Evolutionary conservation across 257 asterid species (phyloP).

Genomic region (Cinchona pubescens): DNA sequence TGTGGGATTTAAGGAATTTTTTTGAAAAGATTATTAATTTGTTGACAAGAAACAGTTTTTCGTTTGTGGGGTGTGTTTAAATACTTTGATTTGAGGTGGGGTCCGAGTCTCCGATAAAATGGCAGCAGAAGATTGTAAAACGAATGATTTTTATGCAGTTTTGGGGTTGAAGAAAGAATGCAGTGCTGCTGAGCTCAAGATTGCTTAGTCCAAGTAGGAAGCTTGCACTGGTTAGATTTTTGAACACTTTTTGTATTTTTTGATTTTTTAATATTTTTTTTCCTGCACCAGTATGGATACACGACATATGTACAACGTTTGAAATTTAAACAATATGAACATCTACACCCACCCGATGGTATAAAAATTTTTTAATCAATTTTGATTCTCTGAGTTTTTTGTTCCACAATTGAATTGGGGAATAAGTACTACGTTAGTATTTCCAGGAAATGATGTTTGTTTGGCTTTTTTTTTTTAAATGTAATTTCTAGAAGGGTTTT

Average conservation of each 20-base stretch:
- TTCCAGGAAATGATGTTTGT: not conserved
- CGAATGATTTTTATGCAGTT: constrained; percentile 54
- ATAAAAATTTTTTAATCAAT: not conserved
- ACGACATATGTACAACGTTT: too few species aligned
- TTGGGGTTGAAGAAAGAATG: constrained; percentile 78
- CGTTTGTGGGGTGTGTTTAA: not conserved
- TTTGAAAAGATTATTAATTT: constrained; percentile 19
- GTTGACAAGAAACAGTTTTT: constrained; percentile 44
- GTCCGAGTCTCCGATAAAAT: constrained; percentile 38
- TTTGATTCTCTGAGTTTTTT: not conserved
- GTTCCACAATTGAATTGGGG: not conserved
- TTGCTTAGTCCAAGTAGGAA: constrained; percentile 78
- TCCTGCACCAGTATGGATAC: too few species aligned
- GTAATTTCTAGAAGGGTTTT: not conserved
- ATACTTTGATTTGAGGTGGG: not conserved
- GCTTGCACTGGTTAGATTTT: constrained; percentile 73
- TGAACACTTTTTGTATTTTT: not conserved
- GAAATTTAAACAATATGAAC: too few species aligned
- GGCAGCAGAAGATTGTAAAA: constrained; percentile 51
- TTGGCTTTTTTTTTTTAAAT: not conserved
- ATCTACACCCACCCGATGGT: too few species aligned
- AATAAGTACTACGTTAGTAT: not conserved
- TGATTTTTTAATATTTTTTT: not conserved
- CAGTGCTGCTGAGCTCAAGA: constrained; percentile 53
- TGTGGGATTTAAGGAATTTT: not conserved